phyloP scores from a whole-genome alignment of 2,329 filamentous ascomycete species.

The Lasiodiplodia hormozganensis region DNA sequence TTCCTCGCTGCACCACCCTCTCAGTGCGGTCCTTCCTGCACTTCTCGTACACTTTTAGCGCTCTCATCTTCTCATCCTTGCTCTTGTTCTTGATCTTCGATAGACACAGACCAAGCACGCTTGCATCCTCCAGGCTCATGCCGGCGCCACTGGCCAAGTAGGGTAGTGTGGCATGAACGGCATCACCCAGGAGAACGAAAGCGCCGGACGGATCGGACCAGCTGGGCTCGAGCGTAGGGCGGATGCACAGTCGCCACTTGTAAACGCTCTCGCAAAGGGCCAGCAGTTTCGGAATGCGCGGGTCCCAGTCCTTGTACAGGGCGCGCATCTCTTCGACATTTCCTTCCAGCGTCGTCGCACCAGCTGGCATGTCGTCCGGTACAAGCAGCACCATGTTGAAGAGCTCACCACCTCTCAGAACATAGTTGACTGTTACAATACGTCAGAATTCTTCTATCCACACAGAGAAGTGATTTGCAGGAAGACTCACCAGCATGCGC shows the following conservation, averaged over 20 bases:
- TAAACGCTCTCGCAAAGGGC: constrained; percentile 63
- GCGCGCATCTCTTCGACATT: constrained; percentile 62
- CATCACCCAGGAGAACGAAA: constrained; percentile 68
- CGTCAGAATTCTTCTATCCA: background rate
- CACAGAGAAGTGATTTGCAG: background rate
- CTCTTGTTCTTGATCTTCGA: constrained; percentile 47
- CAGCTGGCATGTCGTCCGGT: constrained; percentile 57
- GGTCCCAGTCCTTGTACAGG: constrained; percentile 65
- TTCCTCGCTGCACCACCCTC: constrained; percentile 65
- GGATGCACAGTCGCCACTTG: constrained; percentile 68
- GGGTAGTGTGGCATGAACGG: constrained; percentile 69
- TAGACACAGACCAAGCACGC: constrained; percentile 64
- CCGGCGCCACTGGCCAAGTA: constrained; percentile 66
- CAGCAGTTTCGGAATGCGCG: constrained; percentile 60
- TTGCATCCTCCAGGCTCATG: constrained; percentile 68
- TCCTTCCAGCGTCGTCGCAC: constrained; percentile 54
- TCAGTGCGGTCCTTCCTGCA: constrained; percentile 66
- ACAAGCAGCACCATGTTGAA: constrained; percentile 61
- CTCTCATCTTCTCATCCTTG: constrained; percentile 46
- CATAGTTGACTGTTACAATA: constrained; percentile 54
- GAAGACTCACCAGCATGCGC: constrained; percentile 52
- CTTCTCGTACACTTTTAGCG: constrained; percentile 60
- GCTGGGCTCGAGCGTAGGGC: constrained; percentile 57
- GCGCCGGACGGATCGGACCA: constrained; percentile 65
- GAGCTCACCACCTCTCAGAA: constrained; percentile 55